A percentile compares a stretch with the other conserved stretches of the same genome.
Evolutionary conservation across 192 early-diverging fungal species (phyloP).

Genomic region (Glomus cerebriforme): DNA sequence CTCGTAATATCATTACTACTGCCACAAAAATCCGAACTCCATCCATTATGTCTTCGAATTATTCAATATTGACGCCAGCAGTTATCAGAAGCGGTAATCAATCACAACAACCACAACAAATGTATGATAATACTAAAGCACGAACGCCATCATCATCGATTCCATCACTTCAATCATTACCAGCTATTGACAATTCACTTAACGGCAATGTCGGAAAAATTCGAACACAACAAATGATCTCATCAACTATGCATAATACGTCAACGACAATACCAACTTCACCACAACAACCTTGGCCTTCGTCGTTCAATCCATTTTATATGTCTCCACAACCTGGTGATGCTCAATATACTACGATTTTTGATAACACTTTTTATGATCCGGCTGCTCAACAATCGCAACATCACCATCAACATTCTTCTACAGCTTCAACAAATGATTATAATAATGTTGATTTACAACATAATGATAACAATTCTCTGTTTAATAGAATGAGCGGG

Average conservation of each 20-base stretch:
- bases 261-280: not conserved
- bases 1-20: too few relatives aligned
- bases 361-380: not conserved
- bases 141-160: not conserved
- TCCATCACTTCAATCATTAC: not conserved
- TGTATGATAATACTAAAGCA: not conserved
- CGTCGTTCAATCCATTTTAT: conserved; percentile 1
- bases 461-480: not conserved
- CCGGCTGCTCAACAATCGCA: not conserved
- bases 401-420: not conserved
- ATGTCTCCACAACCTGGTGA: not conserved
- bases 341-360: not conserved
- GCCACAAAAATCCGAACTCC: not conserved
- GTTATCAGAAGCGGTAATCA: not conserved
- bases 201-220: not conserved
- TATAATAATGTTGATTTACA: not conserved
- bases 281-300: conserved; percentile 2
- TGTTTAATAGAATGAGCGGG: not conserved
- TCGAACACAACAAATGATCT: not conserved
- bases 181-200: not conserved
- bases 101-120: not conserved
- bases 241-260: not conserved
- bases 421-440: not conserved
- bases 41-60: not conserved
- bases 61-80: not conserved